A percentile compares a stretch with the other conserved stretches of the same genome.
Evolutionary conservation across 768 basidiomycete species (phyloP).

Genomic region (Rhodotorula kratochvilovae): DNA sequence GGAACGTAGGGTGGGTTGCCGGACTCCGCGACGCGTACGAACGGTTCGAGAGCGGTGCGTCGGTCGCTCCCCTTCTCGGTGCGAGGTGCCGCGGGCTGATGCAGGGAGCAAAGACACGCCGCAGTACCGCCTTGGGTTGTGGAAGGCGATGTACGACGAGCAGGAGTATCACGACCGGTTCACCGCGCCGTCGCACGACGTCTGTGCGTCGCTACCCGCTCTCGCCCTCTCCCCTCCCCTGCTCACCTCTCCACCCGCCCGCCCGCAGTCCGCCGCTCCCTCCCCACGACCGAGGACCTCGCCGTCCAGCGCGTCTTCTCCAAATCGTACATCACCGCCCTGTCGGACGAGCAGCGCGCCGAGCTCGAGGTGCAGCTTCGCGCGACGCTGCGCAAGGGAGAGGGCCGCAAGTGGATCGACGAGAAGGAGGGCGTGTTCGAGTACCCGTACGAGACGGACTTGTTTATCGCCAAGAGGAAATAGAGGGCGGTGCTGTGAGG

Average conservation of each 20-base stretch:
- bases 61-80: conserved; percentile 67
- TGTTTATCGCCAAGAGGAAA: not conserved
- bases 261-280: conserved; percentile 50
- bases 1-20: conserved; percentile 67
- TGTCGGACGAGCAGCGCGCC: conserved; percentile 58
- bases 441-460: conserved; percentile 59
- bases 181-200: conserved; percentile 50
- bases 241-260: not conserved
- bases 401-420: conserved; percentile 69
- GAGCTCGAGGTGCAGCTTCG: conserved; percentile 56
- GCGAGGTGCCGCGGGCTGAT: too few relatives aligned
- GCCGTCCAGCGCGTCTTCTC: conserved; percentile 66
- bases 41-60: conserved; percentile 54
- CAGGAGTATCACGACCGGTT: conserved; percentile 55
- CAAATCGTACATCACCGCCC: conserved; percentile 77
- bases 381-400: conserved; percentile 58
- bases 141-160: conserved; percentile 40
- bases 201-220: conserved; percentile 43
- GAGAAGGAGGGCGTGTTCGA: conserved; percentile 67
- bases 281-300: conserved; percentile 57
- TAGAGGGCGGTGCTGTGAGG: too few relatives aligned
- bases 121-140: conserved; percentile 28
- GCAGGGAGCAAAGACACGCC: too few relatives aligned
- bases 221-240: not conserved
- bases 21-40: conserved; percentile 60